These are phyloP conservation scores for Metschnikowia peoriensis DNA, from an alignment of 805 yeast genomes.

Conservation along the genomic window DNA sequence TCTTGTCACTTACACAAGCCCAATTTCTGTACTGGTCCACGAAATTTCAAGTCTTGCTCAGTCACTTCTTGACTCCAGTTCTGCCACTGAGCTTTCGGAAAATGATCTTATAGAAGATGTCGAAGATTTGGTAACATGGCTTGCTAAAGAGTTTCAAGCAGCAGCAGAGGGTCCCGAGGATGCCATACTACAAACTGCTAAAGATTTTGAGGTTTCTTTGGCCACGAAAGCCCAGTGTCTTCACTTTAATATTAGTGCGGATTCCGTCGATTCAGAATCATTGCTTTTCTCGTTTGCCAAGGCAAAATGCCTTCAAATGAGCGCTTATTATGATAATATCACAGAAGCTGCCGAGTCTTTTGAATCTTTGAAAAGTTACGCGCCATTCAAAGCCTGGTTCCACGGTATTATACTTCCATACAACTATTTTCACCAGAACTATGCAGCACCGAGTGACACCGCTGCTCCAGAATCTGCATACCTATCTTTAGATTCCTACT, in stretches of 20 bases:
- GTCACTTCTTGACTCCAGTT: conserved; percentile 2
- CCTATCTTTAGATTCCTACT: conserved; percentile 10
- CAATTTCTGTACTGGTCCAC: conserved; percentile 5
- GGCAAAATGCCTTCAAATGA: conserved; percentile 16
- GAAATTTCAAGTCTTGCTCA: conserved; percentile 5
- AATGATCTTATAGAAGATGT: conserved; percentile 12
- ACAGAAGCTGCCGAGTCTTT: conserved; percentile 12
- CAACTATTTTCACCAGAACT: conserved; percentile 28
- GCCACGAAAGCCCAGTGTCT: conserved; percentile 5
- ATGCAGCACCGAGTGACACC: conserved; percentile 17
- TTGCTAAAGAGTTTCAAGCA: conserved; percentile 2
- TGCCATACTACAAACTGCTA: conserved; percentile 10
- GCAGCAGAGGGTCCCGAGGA: neutral
- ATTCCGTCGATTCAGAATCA: neutral
- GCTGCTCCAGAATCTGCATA: conserved; percentile 11
- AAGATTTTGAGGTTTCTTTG: conserved; percentile 4
- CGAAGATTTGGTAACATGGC: conserved; percentile 9
- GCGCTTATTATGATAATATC: conserved; percentile 18
- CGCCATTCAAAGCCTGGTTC: conserved; percentile 27
- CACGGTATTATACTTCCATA: conserved; percentile 29
- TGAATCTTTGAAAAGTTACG: conserved; percentile 14
- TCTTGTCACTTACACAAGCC: conserved; percentile 12
- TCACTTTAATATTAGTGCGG: neutral
- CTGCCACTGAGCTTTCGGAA: neutral
- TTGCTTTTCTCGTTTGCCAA: conserved; percentile 10